Conservation (phyloP, 495 filamentous ascomycete species). For the Xylaria venustula region DNA sequence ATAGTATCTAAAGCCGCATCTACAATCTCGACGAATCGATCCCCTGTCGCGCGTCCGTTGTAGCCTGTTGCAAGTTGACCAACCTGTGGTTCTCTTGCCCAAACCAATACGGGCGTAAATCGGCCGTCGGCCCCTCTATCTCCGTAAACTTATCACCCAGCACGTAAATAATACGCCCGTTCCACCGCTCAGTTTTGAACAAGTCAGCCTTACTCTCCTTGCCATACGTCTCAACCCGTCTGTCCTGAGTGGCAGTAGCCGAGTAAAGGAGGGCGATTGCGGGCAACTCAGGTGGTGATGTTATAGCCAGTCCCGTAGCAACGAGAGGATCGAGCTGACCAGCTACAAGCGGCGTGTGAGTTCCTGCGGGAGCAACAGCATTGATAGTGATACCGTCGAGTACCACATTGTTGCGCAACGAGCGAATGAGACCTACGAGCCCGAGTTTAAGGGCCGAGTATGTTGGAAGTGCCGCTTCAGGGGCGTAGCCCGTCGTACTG, state of each 20-base stretch:
- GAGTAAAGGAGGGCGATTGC: not conserved
- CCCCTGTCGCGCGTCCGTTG: constrained; percentile 15
- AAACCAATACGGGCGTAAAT: constrained; percentile 24
- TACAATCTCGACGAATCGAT: not conserved
- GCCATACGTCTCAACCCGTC: not conserved
- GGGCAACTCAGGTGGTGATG: not conserved
- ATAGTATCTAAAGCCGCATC: not conserved
- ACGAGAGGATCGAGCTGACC: not conserved
- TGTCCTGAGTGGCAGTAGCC: not conserved
- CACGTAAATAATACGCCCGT: constrained; percentile 31
- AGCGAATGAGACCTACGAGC: not conserved
- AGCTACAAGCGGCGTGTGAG: not conserved
- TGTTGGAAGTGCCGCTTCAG: not conserved
- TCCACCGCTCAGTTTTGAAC: constrained; percentile 23
- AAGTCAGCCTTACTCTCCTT: constrained; percentile 14
- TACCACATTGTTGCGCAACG: not conserved
- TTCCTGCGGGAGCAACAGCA: not conserved
- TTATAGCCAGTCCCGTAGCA: not conserved
- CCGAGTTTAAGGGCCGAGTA: not conserved
- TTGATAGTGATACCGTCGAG: not conserved
- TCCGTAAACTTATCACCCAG: constrained; percentile 32
- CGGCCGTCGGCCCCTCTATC: constrained; percentile 29
- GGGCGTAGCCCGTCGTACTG: not conserved
- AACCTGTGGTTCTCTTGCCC: constrained; percentile 21
- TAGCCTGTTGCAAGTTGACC: constrained; percentile 21